phyloP scores from a whole-genome alignment of 257 asterid species.

The Solanum sitiens region DNA sequence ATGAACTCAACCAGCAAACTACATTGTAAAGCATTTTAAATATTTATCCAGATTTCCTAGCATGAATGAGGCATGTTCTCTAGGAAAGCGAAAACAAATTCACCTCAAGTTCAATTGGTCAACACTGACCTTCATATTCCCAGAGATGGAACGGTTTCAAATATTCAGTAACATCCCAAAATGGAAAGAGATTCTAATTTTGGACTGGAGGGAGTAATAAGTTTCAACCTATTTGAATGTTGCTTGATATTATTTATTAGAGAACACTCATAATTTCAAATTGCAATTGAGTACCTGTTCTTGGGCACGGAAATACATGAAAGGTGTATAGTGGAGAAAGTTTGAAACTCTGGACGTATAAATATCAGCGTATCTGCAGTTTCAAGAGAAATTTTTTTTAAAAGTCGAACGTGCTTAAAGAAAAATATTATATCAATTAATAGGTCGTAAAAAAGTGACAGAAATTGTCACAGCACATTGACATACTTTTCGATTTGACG shows the following conservation, averaged over 20 bases:
- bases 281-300: conserved; percentile 52
- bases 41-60: background rate
- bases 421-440: background rate
- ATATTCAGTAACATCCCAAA: background rate
- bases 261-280: background rate
- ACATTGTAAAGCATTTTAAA: background rate
- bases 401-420: background rate
- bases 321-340: conserved; percentile 81
- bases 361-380: conserved; percentile 80
- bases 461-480: background rate
- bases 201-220: background rate
- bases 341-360: conserved; percentile 92
- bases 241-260: background rate
- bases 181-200: background rate
- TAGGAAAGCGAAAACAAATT: background rate
- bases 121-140: background rate
- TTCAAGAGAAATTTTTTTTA: background rate
- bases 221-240: background rate
- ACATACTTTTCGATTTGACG: conserved; percentile 86
- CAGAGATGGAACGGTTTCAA: background rate
- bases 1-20: background rate
- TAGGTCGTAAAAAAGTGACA: background rate
- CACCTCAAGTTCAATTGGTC: background rate
- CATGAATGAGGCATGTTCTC: background rate
- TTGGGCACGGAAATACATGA: conserved; percentile 80